Evolutionary conservation across 2,329 filamentous ascomycete genomes (phyloP), one percentile per base, ranked within the genome.

Genomic region (Aplosporella prunicola): DNA sequence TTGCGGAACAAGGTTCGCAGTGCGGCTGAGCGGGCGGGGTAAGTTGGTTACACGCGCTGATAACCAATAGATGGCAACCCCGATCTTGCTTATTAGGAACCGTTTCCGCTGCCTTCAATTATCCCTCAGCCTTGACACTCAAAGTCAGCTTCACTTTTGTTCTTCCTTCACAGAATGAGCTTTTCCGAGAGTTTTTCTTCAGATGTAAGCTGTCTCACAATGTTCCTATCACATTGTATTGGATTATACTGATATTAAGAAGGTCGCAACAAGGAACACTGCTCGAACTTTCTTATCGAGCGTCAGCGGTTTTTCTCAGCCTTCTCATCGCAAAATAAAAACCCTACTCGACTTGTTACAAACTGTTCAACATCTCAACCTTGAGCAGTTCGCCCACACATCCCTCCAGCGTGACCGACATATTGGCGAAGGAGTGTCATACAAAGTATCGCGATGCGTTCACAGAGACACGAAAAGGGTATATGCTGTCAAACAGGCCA

Each of bases 361-460:
- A 11, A 44, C 39, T 2, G 35, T 44, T 13, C 39, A 42, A 24
- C 33, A 30, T 2, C 29, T 42, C 29, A 31, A 39, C 9, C 33
- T 42, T 7, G 6, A 32, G 10, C 5, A 20, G 0, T 40, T 36
- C 26, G 31, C 32, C 4, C 13, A 16, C 3, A 9, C 10, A 5
- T 11, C 18, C 13, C 23, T 35, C 7, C 10, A 27, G 3, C 10
- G 27, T n/a, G 15, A 3, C 3, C 15, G n/a, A n/a, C n/a, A n/a
- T n/a, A 18, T 41, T 25, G 38, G 41, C 5, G 41, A 43, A 17
- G 41, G 41, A 16, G 38, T 22, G 10, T 43, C 41, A 25, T 43
- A 40, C 29, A 36, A 30, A 15, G 41, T 43, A 5, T 32, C 33
- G 10, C 9, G 20, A 20, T 34, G 23, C 17, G 11, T 13, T 9